Evolutionary conservation across 768 basidiomycete species (phyloP), one percentile per base, ranked within the genome.

Genomic region (Lyophyllum decastes): DNA sequence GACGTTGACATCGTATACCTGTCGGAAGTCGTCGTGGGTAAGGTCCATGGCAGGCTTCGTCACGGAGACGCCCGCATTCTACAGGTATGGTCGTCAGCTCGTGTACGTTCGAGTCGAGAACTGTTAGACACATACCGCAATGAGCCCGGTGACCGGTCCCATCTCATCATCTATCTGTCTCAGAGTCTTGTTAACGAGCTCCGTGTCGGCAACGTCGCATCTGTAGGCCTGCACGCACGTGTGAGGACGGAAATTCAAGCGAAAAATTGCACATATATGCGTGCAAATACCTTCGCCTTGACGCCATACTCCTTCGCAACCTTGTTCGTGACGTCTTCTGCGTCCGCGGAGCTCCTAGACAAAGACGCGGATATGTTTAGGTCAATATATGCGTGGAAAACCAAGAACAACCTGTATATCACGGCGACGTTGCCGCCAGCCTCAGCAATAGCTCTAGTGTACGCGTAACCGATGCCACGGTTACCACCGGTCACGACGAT

Each of bases 61-160:
- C 40, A 84, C 77, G 0, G 87, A 85, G 17, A 85, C 77, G 4
- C 86, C 87, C 0, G 87, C 83, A 46, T 86, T 86, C 84, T 86
- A 34, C 21, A 45, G 14, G 6, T 21, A 19, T 1, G 11, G 0
- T 49, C 8, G 17, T 50, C 9, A 48, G 34, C 5, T 17, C 26
- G 49, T 12, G 34, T 54, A 26, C 24, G 2, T 6, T 16, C 27
- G 22, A 10, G 11, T 9, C 35, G 35, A 38, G n/a, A 19, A 41
- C 68, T 24, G 43, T n/a, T n/a, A n/a, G 51, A 17, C 40, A 62
- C 71, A 19, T 54, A 86, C 85, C 21, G 86, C 84, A 27, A 88
- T 79, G 35, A 88, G 71, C 4, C 85, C 86, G 2, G 70, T 69
- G 49, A 88, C 78, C 2, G 70, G 64, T 0, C 80, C 76, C 45